Base-by-base conservation (phyloP, 176 grass and related monocot genomes). In the Paspalum notatum region DNA sequence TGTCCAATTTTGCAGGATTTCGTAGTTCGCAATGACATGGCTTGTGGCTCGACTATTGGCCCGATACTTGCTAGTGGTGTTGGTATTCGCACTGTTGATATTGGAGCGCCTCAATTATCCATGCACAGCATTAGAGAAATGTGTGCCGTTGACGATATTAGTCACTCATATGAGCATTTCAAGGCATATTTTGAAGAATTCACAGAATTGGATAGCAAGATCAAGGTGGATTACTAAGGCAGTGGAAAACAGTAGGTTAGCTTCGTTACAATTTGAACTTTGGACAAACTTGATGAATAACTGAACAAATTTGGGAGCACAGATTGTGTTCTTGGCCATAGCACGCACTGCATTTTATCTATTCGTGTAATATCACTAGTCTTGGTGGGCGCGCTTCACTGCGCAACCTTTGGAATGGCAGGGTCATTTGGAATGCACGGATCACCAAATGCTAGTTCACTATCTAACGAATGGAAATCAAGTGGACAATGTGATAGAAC, bases 141-240 rank as follows among this genome's bases (percentile, higher is more conserved):
- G 96, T 99, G 96, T 16, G 96, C 90, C 1, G 90, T 84, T 45
- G 92, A 99, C 7, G 96, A 99, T 57, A 68, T 86, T 63, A 85
- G 50, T 20, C 77, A 99, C 58, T 86, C 96, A 0, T 95, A 95
- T 47, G 92, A 95, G 73, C 96, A 95, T 63, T 91, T 99, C 24
- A 99, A 99, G 72, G 92, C 96, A 83, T 99, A 91, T 85, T 99
- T 88, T 50, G 74, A 88, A 45, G 96, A 99, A 54, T 99, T 91
- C 62, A 88, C 96, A 4, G 81, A 95, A 72, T 48, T 99, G 72
- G 90, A 99, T 72, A 71, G 68, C 54, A 93, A 95, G 77, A 41
- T 99, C 60, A 89, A 56, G 47, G 84, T 99, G 12, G 90, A 99
- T 71, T 87, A 49, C 21, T 94, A 78, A 80, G 47, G 21, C 55